Conservation (phyloP, 148 eudicot genomes). For the Silene conica region DNA sequence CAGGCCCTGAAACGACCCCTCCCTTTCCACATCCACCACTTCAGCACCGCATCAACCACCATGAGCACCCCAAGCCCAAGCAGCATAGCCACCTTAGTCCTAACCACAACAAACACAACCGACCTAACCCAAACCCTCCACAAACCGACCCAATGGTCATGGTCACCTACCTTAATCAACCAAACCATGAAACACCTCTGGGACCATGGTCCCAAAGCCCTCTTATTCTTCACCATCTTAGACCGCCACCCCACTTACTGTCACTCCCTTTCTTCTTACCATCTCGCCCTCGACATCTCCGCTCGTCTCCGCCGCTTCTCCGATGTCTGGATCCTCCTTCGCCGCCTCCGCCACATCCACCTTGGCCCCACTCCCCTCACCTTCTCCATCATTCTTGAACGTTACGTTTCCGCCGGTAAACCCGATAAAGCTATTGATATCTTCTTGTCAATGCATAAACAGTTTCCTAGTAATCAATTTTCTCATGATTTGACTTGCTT, state of each 20-base stretch:
- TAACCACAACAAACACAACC: conserved; percentile 34
- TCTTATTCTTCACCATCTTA: conserved; percentile 62
- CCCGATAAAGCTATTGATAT: conserved; percentile 67
- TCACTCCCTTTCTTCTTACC: conserved; percentile 56
- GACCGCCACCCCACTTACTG: conserved; percentile 49
- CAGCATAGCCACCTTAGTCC: conserved; percentile 43
- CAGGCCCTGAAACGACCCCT: conserved; percentile 8
- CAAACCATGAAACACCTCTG: conserved; percentile 64
- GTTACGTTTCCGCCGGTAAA: conserved; percentile 70
- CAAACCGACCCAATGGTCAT: conserved; percentile 18
- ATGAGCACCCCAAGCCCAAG: conserved; percentile 3
- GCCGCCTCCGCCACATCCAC: conserved; percentile 39
- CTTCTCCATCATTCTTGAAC: conserved; percentile 61
- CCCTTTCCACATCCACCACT: conserved; percentile 13
- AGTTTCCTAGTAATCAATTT: conserved; percentile 27
- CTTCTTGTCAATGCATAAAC: conserved; percentile 70
- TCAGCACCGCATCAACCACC: not conserved
- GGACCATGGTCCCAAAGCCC: conserved; percentile 92
- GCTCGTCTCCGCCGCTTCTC: conserved; percentile 61
- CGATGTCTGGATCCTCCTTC: conserved; percentile 44
- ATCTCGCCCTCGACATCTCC: conserved; percentile 67
- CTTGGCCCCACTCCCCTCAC: conserved; percentile 74
- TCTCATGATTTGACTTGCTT: conserved; percentile 55
- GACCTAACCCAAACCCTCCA: conserved; percentile 39
- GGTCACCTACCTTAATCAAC: conserved; percentile 52